phyloP scores from a whole-genome alignment of 768 basidiomycete genomes.

The Lyophyllum shimeji region DNA sequence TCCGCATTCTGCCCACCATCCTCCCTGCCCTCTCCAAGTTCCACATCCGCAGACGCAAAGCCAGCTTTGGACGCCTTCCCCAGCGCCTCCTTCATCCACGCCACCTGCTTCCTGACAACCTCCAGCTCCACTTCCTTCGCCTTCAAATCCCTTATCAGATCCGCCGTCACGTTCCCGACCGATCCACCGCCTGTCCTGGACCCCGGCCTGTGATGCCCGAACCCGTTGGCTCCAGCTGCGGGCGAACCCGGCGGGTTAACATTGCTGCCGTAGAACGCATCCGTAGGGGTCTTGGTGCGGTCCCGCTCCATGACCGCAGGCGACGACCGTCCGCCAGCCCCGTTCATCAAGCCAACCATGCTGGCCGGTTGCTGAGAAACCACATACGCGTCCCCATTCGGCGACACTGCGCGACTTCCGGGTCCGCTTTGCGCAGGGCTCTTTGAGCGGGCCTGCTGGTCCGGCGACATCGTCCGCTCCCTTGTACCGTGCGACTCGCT shows the following conservation, averaged over 20 bases:
- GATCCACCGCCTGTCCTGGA: constrained; percentile 49
- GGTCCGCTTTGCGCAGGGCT: constrained; percentile 60
- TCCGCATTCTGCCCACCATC: constrained; percentile 61
- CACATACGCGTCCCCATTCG: constrained; percentile 31
- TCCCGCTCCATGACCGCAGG: constrained; percentile 47
- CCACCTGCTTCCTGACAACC: constrained; percentile 68
- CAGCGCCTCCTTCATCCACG: constrained; percentile 85
- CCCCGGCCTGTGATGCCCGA: constrained; percentile 34
- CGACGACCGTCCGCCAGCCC: constrained; percentile 36
- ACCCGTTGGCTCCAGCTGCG: constrained; percentile 49
- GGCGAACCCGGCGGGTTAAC: constrained; percentile 40
- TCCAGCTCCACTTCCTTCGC: constrained; percentile 83
- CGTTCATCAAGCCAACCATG: constrained; percentile 55
- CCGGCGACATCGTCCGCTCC: constrained; percentile 59
- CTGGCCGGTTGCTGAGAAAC: constrained; percentile 42
- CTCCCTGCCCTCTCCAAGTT: constrained; percentile 29
- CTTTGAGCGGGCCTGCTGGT: constrained; percentile 48
- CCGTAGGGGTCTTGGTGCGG: constrained; percentile 50
- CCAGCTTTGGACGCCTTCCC: constrained; percentile 75
- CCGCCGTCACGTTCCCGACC: constrained; percentile 69
- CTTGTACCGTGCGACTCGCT: constrained; percentile 37
- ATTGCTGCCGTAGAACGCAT: constrained; percentile 54
- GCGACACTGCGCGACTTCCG: constrained; percentile 61
- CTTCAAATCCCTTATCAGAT: constrained; percentile 78
- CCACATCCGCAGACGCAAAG: constrained; percentile 60